Evolutionary conservation across 1,284 basidiomycete species (phyloP).

Genomic region (Pseudozyma sp.): DNA sequence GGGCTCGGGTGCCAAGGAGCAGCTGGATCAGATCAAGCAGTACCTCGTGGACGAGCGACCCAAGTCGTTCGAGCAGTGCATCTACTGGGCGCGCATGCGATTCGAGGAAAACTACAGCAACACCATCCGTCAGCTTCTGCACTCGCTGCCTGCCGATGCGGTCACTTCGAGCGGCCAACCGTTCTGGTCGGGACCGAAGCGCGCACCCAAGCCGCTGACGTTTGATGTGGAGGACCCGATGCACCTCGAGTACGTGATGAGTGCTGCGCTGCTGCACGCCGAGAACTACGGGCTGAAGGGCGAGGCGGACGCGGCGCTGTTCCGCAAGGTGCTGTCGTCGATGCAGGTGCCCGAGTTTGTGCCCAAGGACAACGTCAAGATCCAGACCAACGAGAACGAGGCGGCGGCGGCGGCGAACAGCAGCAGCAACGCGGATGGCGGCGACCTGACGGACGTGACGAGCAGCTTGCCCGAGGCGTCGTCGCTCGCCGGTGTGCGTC

Average conservation of each 20-base stretch:
- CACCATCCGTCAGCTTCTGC: constrained; percentile 90
- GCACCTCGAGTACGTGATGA: constrained; percentile 89
- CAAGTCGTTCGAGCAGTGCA: constrained; percentile 95
- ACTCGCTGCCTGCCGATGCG: constrained; percentile 93
- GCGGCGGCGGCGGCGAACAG: constrained; percentile 73
- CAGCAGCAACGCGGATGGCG: constrained; percentile 30
- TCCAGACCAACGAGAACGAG: constrained; percentile 95
- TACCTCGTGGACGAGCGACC: constrained; percentile 93
- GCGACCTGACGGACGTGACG: constrained; percentile 60
- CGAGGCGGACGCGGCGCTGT: constrained; percentile 81
- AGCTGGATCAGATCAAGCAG: constrained; percentile 88
- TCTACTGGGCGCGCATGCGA: constrained; percentile 93
- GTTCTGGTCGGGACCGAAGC: constrained; percentile 83
- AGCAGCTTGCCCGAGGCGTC: constrained; percentile 62
- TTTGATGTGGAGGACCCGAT: constrained; percentile 81
- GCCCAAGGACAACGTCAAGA: constrained; percentile 90
- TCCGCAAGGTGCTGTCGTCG: constrained; percentile 86
- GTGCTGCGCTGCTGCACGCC: constrained; percentile 95
- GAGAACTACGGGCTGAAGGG: constrained; percentile 98
- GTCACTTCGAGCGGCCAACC: constrained; percentile 88
- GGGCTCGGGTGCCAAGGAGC: constrained; percentile 69
- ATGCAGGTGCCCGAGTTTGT: constrained; percentile 91
- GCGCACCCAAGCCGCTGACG: constrained; percentile 90
- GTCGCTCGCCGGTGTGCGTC: constrained; percentile 90
- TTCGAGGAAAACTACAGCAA: constrained; percentile 97